Evolutionary conservation across 108 stramenopile species (phyloP).

Genomic region (Parietichytrium sp.): DNA sequence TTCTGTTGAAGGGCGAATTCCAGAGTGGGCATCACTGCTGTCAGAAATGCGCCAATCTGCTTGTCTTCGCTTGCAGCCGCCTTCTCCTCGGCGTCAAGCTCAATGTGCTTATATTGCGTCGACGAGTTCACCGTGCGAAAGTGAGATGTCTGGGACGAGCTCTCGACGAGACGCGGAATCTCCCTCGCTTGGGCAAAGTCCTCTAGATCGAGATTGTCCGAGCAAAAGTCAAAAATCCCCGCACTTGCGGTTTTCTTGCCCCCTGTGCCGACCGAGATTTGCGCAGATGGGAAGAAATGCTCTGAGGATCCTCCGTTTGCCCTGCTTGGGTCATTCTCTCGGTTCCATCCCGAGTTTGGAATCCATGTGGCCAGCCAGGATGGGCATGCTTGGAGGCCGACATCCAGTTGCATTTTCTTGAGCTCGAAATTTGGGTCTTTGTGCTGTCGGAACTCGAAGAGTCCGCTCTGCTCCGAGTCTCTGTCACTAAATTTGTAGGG

Average conservation of each 20-base stretch:
- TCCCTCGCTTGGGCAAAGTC: neutral
- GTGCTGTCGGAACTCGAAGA: constrained; percentile 56
- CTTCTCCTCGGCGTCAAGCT: neutral
- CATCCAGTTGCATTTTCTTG: constrained; percentile 48
- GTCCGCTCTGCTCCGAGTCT: constrained; percentile 50
- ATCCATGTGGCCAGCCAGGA: neutral
- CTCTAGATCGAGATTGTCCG: neutral
- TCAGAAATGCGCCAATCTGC: constrained; percentile 39
- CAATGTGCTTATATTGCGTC: constrained; percentile 56
- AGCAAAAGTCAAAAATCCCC: constrained; percentile 31
- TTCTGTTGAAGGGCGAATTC: constrained; percentile 69
- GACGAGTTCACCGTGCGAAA: constrained; percentile 54
- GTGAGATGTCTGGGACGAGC: constrained; percentile 59
- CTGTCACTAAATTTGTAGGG: constrained; percentile 50
- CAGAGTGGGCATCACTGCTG: constrained; percentile 42
- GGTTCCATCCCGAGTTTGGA: constrained; percentile 23
- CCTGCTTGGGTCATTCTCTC: constrained; percentile 47
- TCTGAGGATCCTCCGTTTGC: constrained; percentile 29
- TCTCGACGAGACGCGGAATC: constrained; percentile 34
- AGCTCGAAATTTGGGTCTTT: constrained; percentile 57
- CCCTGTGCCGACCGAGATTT: constrained; percentile 45
- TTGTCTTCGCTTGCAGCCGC: neutral
- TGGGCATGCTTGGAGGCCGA: constrained; percentile 43
- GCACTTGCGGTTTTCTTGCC: neutral
- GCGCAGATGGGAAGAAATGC: constrained; percentile 1